A percentile compares a stretch with the other conserved stretches of the same genome.
Conservation (phyloP, 306 rosid genomes). For the Parietaria judaica region DNA sequence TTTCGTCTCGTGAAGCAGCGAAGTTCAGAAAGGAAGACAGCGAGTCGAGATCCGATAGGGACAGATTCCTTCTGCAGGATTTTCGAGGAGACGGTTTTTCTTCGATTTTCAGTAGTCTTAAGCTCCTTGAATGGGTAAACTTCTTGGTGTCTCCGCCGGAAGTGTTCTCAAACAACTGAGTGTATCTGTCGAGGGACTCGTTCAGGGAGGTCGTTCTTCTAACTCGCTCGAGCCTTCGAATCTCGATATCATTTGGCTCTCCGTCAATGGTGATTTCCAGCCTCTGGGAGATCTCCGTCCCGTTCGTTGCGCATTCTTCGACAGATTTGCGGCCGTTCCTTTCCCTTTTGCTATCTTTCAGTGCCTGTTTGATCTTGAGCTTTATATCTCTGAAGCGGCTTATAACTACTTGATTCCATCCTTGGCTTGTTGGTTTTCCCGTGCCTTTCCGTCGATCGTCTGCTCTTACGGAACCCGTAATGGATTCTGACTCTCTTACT, state of each 20-base stretch:
- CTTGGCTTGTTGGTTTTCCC: conserved; percentile 24
- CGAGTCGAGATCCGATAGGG: conserved; percentile 63
- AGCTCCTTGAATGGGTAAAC: conserved; percentile 48
- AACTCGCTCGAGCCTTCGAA: conserved; percentile 22
- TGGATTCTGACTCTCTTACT: conserved; percentile 25
- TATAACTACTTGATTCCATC: conserved; percentile 80
- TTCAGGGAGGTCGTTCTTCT: conserved; percentile 51
- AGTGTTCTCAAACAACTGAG: conserved; percentile 51
- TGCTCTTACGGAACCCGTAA: conserved; percentile 17
- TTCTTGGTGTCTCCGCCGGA: conserved; percentile 31
- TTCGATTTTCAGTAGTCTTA: conserved; percentile 42
- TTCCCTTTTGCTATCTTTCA: conserved; percentile 53
- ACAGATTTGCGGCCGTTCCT: conserved; percentile 20
- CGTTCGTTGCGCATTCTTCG: conserved; percentile 19
- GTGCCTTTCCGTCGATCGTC: neutral
- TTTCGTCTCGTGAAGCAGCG: conserved; percentile 30
- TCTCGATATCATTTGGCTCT: conserved; percentile 26
- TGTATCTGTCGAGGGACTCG: conserved; percentile 61
- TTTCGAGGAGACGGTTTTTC: conserved; percentile 33
- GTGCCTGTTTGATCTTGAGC: conserved; percentile 58
- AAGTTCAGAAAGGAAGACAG: conserved; percentile 51
- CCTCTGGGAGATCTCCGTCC: conserved; percentile 30
- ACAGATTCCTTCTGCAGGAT: conserved; percentile 55
- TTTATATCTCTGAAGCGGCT: conserved; percentile 63
- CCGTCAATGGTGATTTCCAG: conserved; percentile 19